These are phyloP conservation scores for Dothideomycetidae sp. DNA, from an alignment of 2,329 filamentous ascomycete species.

Conservation along the genomic window DNA sequence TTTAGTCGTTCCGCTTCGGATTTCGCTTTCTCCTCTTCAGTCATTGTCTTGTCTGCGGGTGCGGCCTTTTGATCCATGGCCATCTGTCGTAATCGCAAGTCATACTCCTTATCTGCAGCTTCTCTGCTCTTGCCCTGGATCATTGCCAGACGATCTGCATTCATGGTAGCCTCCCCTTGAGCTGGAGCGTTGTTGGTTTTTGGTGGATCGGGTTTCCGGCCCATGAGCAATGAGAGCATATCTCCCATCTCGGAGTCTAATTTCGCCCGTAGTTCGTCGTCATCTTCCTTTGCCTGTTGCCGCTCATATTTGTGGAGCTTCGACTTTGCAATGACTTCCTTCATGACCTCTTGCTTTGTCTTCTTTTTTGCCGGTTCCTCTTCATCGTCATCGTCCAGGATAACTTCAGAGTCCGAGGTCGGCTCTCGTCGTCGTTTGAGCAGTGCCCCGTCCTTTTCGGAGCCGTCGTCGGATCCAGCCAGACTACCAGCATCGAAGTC, in stretches of 20 bases:
- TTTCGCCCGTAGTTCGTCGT: conserved; percentile 72
- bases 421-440: conserved; percentile 27
- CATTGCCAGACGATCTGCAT: conserved; percentile 48
- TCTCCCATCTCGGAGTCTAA: conserved; percentile 71
- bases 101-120: conserved; percentile 74
- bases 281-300: conserved; percentile 82
- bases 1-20: conserved; percentile 65
- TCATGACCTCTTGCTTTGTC: conserved; percentile 92
- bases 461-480: conserved; percentile 24
- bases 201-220: conserved; percentile 34
- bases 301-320: conserved; percentile 91
- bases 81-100: conserved; percentile 66
- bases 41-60: conserved; percentile 79
- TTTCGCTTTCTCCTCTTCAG: conserved; percentile 67
- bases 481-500: conserved; percentile 42
- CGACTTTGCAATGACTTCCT: conserved; percentile 93
- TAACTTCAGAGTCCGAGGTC: conserved; percentile 34
- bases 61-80: conserved; percentile 72
- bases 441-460: conserved; percentile 21
- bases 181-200: conserved; percentile 13
- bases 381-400: conserved; percentile 29
- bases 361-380: conserved; percentile 72
- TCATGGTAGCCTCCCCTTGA: conserved; percentile 28
- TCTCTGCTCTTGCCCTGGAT: conserved; percentile 47
- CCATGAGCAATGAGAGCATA: conserved; percentile 56